Evolutionary conservation across 352 stramenopile species (phyloP), one percentile per base, ranked within the genome.

Genomic region (Globisporangium spiculum): DNA sequence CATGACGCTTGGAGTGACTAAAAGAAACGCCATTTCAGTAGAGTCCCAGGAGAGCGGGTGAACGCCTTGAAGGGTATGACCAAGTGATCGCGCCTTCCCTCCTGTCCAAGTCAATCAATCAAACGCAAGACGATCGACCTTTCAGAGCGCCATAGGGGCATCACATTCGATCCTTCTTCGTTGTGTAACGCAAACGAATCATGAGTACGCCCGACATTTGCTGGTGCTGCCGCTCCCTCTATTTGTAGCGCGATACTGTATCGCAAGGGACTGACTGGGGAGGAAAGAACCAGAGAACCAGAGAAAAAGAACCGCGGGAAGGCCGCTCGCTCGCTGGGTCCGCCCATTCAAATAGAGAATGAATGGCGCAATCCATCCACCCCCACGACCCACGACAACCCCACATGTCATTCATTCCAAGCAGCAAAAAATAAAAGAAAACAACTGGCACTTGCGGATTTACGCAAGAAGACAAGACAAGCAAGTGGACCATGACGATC

Each of bases 361-460:
- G n/a, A 32, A 57, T 59, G 56, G 56, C 30, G 56, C 30, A 61
- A 61, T n/a, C 30, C 48, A 26, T 55, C 48, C 48, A 55, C n/a
- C n/a, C 5, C 5, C 41, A 50, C 41, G 41, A 50, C 16, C 12
- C 38, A 48, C 38, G 5, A 48, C 38, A 48, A 20, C 38, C 41
- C 41, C 14, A 14, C 10, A 20, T 4, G 16, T 24, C 44, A 10
- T 24, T 24, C 44, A 24, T 24, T 36, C 26, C 54, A 50, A 50
- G 56, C 56, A 12, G 30, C 27, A 62, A 62, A 60, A 48, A 18
- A 44, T 44, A 44, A 56, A 56, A 62, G 56, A 62, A 62, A 48
- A n/a, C 22, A 26, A 62, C 55, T 3, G 36, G 20, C 56, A 50
- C 24, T 50, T 50, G 32, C 32, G 32, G 56, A 50, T 62, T 62